Percentiles rank a stretch among this genome's conserved stretches.
Conservation (phyloP, 306 rosid species). For the Cajanus cajan region DNA sequence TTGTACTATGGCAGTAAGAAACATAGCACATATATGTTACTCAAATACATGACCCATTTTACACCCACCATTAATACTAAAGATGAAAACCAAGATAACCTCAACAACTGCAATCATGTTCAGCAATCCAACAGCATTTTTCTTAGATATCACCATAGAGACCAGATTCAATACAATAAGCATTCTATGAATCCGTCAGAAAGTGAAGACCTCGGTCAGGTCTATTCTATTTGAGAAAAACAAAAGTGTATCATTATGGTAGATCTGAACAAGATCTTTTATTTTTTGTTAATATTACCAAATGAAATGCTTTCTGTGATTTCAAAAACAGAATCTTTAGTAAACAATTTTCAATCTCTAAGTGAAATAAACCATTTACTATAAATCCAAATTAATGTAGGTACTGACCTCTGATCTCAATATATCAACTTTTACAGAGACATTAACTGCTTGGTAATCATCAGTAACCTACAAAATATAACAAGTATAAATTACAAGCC, state of each 20-base stretch:
- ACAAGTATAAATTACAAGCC: constrained; percentile 34
- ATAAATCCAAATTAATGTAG: constrained; percentile 21
- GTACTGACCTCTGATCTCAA: constrained; percentile 67
- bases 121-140: constrained; percentile 5
- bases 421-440: constrained; percentile 75
- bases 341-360: neutral
- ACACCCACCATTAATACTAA: neutral
- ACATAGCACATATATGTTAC: neutral
- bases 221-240: neutral
- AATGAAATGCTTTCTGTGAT: constrained; percentile 4
- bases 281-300: neutral
- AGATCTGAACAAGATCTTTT: neutral
- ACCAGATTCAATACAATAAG: neutral
- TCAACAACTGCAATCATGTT: constrained; percentile 13
- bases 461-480: constrained; percentile 76
- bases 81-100: constrained; percentile 8
- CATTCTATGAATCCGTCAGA: neutral
- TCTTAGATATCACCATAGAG: neutral
- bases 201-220: neutral
- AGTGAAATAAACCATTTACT: neutral
- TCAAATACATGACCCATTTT: neutral
- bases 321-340: neutral
- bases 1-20: neutral
- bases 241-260: neutral
- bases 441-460: constrained; percentile 95